Conservation (phyloP, 2,329 filamentous ascomycete species). For the Fusarium sp. region DNA sequence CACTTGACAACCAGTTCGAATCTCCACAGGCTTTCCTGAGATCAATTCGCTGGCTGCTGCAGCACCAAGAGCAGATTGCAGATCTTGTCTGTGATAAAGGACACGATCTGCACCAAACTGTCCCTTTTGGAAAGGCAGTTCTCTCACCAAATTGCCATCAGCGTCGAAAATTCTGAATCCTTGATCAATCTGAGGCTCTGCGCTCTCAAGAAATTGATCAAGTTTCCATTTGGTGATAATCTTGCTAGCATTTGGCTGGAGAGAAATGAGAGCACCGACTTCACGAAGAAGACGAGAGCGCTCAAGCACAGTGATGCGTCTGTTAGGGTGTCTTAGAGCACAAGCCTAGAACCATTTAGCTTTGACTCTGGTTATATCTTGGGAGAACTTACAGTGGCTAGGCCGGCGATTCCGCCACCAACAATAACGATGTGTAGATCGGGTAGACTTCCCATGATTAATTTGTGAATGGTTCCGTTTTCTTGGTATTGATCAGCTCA, state of each 20-base stretch:
- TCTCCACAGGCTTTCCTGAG: conserved; percentile 24
- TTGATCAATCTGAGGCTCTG: conserved; percentile 34
- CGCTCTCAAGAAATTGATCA: conserved; percentile 21
- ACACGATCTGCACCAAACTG: conserved; percentile 40
- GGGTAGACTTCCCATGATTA: conserved; percentile 36
- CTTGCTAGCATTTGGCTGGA: conserved; percentile 41
- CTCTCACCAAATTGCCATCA: conserved; percentile 30
- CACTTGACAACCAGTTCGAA: conserved; percentile 34
- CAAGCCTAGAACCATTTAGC: conserved; percentile 20
- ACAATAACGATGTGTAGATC: conserved; percentile 38
- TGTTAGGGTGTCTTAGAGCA: conserved; percentile 23
- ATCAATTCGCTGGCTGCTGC: conserved; percentile 24
- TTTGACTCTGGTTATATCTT: too few relatives aligned
- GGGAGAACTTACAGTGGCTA: conserved; percentile 24
- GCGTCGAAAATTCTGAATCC: conserved; percentile 40
- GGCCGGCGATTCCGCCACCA: conserved; percentile 39
- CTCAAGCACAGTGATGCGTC: conserved; percentile 40
- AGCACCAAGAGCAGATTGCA: conserved; percentile 29
- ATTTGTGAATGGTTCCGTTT: background rate
- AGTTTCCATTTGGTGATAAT: conserved; percentile 38
- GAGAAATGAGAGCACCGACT: conserved; percentile 37
- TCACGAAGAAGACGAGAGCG: conserved; percentile 40
- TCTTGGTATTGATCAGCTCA: background rate
- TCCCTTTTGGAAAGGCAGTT: conserved; percentile 28
- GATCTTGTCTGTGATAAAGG: conserved; percentile 40